Base-by-base conservation (phyloP, 2,329 filamentous ascomycete species). In the Curvularia sp. region DNA sequence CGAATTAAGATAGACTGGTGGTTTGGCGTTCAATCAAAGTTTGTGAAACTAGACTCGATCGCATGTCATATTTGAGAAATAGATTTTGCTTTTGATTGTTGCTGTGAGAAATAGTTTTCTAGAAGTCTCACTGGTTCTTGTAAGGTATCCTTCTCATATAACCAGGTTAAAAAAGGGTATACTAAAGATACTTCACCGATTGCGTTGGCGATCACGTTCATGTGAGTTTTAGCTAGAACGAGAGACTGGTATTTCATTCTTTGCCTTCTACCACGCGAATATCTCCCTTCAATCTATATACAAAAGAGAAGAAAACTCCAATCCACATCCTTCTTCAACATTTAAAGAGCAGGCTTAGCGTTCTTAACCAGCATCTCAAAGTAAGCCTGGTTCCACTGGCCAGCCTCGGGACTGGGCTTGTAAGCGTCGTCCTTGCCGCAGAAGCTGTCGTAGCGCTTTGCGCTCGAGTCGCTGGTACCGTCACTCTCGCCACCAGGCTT, bases 341-440 rank as follows among this genome's bases (percentile, higher is more conserved):
- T 18, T 67, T 73, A 76, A 35, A 77, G 71, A 63, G 73, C 52
- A 0, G 79, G 72, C 60, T 76, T 74, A 38, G 73, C 77, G 59
- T 80, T 78, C 71, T 70, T 70, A 7, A 77, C 55, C 42, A 77
- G 55, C 62, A 61, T 66, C 66, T 77, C 64, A 53, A 78, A 77
- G 72, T 81, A 78, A 7, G 78, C 80, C 75, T 84, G 78, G 75
- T 89, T 88, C 88, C 88, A 92, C 15, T 81, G 76, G 42, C 89
- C 89, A 10, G 89, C 88, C 77, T 91, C 87, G 20, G 89, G 89
- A 2, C 88, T 86, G 0, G 89, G 88, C 75, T 85, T 76, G 53
- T 88, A 79, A 2, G 86, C 75, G 67, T 86, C 83, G 0, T 77
- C 66, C 31, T 81, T 77, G 8, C 86, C 86, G 62, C 86, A 88